Evolutionary conservation across 371 early-diverging fungal species (phyloP).

Genomic region (Mucor lusitanicus): DNA sequence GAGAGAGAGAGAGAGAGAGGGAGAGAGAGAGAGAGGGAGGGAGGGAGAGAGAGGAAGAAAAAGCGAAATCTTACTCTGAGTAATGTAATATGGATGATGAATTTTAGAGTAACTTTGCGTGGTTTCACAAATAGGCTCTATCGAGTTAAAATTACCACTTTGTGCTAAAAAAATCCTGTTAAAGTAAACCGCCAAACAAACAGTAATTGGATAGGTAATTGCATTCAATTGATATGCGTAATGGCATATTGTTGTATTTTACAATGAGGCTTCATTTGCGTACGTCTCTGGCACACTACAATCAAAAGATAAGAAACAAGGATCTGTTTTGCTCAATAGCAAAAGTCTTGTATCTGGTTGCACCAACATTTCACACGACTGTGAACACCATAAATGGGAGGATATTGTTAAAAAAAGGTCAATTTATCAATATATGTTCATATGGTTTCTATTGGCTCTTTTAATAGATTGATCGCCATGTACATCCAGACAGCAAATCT

Average conservation of each 20-base stretch:
- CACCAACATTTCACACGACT: not conserved
- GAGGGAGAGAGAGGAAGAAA: not conserved
- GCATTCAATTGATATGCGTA: not conserved
- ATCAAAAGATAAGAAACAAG: not conserved
- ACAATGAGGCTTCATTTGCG: not conserved
- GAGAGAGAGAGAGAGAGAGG: too few species aligned
- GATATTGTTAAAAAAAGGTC: not conserved
- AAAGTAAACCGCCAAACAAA: not conserved
- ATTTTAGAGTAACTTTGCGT: not conserved
- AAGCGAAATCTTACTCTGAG: not conserved
- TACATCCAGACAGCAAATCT: too few species aligned
- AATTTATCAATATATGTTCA: not conserved
- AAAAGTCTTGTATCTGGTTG: not conserved
- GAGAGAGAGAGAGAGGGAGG: too few species aligned
- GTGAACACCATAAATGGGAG: not conserved
- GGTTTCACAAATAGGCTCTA: not conserved
- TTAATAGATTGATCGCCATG: not conserved
- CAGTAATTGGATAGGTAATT: not conserved
- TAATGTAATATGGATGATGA: not conserved
- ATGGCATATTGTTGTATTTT: not conserved
- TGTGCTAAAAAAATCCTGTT: not conserved
- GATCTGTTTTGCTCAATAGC: not conserved
- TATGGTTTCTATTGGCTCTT: not conserved
- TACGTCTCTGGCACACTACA: not conserved
- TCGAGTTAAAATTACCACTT: not conserved